phyloP scores from a whole-genome alignment of 352 stramenopile species.

The Phytopythium litorale region DNA sequence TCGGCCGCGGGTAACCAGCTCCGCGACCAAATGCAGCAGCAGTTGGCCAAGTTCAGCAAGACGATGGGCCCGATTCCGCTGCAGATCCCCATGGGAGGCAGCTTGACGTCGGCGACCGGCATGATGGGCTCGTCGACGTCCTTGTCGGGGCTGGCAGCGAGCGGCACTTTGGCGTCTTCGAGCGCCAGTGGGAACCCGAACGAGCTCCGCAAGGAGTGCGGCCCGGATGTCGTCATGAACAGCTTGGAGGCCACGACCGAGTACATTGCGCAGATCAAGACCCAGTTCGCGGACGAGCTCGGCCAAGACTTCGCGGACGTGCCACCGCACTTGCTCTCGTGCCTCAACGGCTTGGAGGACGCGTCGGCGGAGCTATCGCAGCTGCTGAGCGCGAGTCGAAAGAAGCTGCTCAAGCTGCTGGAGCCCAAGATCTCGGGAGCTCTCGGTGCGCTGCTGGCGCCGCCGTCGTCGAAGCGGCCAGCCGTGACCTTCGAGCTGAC shows the following conservation, averaged over 20 bases:
- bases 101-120: slow-evolving; percentile 9
- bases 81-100: slow-evolving; percentile 11
- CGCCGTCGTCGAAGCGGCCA: slow-evolving; percentile 31
- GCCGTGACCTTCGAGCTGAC: slow-evolving; percentile 77
- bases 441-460: slow-evolving; percentile 46
- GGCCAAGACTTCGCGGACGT: slow-evolving; percentile 69
- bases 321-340: slow-evolving; percentile 68
- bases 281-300: slow-evolving; percentile 68
- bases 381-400: slow-evolving; percentile 58
- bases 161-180: background rate
- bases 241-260: slow-evolving; percentile 67
- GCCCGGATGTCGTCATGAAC: slow-evolving; percentile 80
- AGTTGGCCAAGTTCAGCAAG: slow-evolving; percentile 86
- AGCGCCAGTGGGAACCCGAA: slow-evolving; percentile 2
- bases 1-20: slow-evolving; percentile 60
- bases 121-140: background rate
- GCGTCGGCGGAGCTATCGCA: slow-evolving; percentile 62
- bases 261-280: slow-evolving; percentile 81
- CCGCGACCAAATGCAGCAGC: slow-evolving; percentile 84
- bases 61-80: slow-evolving; percentile 49
- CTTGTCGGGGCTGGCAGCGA: background rate
- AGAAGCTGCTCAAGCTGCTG: slow-evolving; percentile 75
- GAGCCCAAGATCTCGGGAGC: slow-evolving; percentile 63
- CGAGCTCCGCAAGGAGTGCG: slow-evolving; percentile 54
- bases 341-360: slow-evolving; percentile 70